phyloP scores from a whole-genome alignment of 768 basidiomycete species.

The Lentinus brumalis region DNA sequence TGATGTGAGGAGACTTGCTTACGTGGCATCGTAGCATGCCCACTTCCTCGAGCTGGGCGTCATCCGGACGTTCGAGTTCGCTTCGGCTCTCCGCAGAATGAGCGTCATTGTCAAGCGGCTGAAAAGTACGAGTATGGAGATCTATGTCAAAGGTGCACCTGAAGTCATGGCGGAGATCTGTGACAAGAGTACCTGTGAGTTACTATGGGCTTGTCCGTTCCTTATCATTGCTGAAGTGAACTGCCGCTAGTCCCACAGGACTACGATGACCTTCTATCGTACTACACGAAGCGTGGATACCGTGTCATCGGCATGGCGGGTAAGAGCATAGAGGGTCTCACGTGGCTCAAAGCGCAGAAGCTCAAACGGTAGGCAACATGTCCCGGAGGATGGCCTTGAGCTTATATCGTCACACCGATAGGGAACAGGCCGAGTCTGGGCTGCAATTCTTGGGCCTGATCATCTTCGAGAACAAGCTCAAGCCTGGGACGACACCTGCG shows the following conservation, averaged over 20 bases:
- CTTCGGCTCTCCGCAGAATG: slow-evolving; percentile 91
- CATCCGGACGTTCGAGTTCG: slow-evolving; percentile 95
- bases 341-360: slow-evolving; percentile 96
- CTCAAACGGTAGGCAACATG: slow-evolving; percentile 75
- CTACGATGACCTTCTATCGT: slow-evolving; percentile 93
- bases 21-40: slow-evolving; percentile 66
- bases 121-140: slow-evolving; percentile 93
- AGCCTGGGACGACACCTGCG: slow-evolving; percentile 86
- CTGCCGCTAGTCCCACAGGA: slow-evolving; percentile 79
- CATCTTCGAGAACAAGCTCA: slow-evolving; percentile 98
- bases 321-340: slow-evolving; percentile 89
- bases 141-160: slow-evolving; percentile 99
- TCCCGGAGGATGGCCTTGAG: neutral
- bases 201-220: neutral
- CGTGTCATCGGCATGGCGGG: slow-evolving; percentile 98
- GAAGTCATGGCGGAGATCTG: slow-evolving; percentile 98
- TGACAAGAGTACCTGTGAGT: slow-evolving; percentile 85
- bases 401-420: slow-evolving; percentile 29
- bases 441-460: slow-evolving; percentile 92
- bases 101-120: slow-evolving; percentile 96
- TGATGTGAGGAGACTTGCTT: slow-evolving; percentile 1
- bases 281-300: slow-evolving; percentile 96
- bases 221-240: neutral
- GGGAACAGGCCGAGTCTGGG: slow-evolving; percentile 91
- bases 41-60: slow-evolving; percentile 98